Evolutionary conservation across 106 monocot species (phyloP).

Genomic region (Acorus gramineus): DNA sequence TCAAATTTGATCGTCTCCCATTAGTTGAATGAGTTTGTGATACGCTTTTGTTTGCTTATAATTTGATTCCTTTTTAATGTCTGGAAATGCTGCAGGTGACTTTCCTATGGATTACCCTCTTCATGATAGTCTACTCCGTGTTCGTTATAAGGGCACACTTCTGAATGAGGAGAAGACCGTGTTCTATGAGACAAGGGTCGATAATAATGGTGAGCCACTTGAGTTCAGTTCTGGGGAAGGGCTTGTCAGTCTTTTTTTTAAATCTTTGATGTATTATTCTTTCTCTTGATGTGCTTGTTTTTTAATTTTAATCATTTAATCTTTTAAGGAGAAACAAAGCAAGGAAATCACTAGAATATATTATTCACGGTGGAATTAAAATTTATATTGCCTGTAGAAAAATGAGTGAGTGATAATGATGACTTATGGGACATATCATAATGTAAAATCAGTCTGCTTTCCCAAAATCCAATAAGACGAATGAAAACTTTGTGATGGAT

Average conservation of each 20-base stretch:
- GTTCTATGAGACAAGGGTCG: conserved; percentile 82
- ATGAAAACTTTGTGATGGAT: too few relatives aligned
- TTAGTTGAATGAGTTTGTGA: too few relatives aligned
- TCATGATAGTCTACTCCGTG: conserved; percentile 89
- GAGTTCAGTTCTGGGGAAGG: conserved; percentile 98
- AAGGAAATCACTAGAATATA: too few relatives aligned
- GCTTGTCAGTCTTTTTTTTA: conserved; percentile 43
- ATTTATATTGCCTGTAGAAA: too few relatives aligned
- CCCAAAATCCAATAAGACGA: too few relatives aligned
- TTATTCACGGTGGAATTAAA: too few relatives aligned
- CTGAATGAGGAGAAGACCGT: conserved; percentile 73
- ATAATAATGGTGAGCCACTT: conserved; percentile 81
- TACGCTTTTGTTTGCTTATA: too few relatives aligned
- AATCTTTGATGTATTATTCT: background rate
- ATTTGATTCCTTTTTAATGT: background rate
- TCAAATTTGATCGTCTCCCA: too few relatives aligned
- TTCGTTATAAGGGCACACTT: conserved; percentile 91
- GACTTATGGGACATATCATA: too few relatives aligned
- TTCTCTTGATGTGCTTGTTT: background rate
- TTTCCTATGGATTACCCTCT: conserved; percentile 99
- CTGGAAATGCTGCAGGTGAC: conserved; percentile 51
- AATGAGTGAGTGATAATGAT: too few relatives aligned
- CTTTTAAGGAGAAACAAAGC: too few relatives aligned
- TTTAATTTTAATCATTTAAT: background rate
- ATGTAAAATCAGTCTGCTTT: too few relatives aligned